Evolutionary conservation across 2,329 filamentous ascomycete species (phyloP).

Genomic region (Sporothrix humicola): DNA sequence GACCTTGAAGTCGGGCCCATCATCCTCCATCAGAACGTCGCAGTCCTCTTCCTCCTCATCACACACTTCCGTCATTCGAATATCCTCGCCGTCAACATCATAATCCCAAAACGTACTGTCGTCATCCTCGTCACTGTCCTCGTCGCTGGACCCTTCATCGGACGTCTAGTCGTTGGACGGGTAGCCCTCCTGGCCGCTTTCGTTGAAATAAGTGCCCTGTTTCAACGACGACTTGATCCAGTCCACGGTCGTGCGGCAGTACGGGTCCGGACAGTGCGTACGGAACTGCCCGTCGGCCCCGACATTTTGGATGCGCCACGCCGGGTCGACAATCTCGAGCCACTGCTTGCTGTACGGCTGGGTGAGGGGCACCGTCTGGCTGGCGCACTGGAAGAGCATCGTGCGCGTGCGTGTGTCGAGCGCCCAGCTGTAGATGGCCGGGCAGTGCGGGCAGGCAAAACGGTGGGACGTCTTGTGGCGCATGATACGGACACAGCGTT

Average conservation of each 20-base stretch:
- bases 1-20: no score
- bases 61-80: not conserved
- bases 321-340: not conserved
- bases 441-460: not conserved
- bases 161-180: no score
- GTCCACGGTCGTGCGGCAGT: not conserved
- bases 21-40: no score
- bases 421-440: conserved; percentile 4
- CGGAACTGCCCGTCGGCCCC: not conserved
- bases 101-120: no score
- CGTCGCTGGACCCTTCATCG: no score
- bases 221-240: not conserved
- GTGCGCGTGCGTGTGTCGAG: not conserved
- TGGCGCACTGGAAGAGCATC: not conserved
- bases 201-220: no score
- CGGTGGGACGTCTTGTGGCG: not conserved
- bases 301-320: not conserved
- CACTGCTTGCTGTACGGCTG: not conserved
- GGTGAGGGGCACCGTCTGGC: not conserved
- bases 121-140: not conserved
- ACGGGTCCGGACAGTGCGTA: not conserved
- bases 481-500: not conserved
- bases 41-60: no score
- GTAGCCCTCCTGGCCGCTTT: no score
- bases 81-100: not conserved